A percentile compares a stretch with the other conserved stretches of the same genome.
These are phyloP conservation scores for Tylopilus subfusipes DNA, from an alignment of 768 basidiomycete genomes.

Conservation along the genomic window DNA sequence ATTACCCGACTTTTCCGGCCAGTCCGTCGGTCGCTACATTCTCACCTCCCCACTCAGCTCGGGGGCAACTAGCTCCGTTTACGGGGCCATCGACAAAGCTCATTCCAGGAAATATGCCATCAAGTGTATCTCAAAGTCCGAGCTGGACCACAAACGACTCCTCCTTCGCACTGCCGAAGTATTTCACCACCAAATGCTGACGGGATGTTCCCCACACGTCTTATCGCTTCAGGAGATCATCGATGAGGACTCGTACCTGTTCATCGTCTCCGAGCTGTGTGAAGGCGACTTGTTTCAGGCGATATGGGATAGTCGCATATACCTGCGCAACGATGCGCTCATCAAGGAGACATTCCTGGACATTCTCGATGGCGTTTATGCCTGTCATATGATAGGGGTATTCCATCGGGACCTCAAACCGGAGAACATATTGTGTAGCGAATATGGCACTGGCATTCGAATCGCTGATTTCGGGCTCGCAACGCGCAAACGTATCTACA, in stretches of 20 bases:
- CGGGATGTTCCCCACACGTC: slow-evolving; percentile 54
- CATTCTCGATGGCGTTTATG: slow-evolving; percentile 72
- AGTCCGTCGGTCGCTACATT: slow-evolving; percentile 54
- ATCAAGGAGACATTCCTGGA: slow-evolving; percentile 72
- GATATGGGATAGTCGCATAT: slow-evolving; percentile 57
- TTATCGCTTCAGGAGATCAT: slow-evolving; percentile 65
- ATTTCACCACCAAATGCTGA: slow-evolving; percentile 47
- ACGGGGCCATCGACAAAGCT: slow-evolving; percentile 58
- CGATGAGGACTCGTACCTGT: slow-evolving; percentile 58
- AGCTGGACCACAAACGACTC: slow-evolving; percentile 51
- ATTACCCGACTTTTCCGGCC: slow-evolving; percentile 51
- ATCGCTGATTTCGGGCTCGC: slow-evolving; percentile 81
- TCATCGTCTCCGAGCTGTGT: slow-evolving; percentile 61
- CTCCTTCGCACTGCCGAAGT: slow-evolving; percentile 70
- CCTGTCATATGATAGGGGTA: slow-evolving; percentile 67
- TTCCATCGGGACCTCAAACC: slow-evolving; percentile 89
- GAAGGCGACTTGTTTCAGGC: slow-evolving; percentile 66
- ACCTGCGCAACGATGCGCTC: slow-evolving; percentile 54
- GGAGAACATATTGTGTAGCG: slow-evolving; percentile 68
- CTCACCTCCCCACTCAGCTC: slow-evolving; percentile 63
- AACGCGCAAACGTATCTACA: slow-evolving; percentile 42
- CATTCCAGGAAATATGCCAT: slow-evolving; percentile 54
- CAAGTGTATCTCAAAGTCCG: slow-evolving; percentile 68
- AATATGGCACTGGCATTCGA: slow-evolving; percentile 49
- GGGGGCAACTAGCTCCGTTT: slow-evolving; percentile 78